These are phyloP conservation scores for Discostella stelligeroides DNA, from an alignment of 108 stramenopile species.

Conservation along the genomic window DNA sequence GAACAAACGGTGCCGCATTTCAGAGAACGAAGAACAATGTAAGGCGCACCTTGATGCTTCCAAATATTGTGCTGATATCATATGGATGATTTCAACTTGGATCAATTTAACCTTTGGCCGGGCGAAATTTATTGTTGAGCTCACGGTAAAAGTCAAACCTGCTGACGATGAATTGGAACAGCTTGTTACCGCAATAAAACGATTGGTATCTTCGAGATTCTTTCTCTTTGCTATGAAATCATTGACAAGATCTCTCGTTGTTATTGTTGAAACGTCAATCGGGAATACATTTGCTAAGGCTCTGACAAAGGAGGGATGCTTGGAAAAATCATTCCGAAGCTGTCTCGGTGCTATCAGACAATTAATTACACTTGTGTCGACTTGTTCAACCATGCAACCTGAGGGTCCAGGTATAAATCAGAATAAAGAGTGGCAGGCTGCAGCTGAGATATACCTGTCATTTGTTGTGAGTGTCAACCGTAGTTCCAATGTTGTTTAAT, in stretches of 20 bases:
- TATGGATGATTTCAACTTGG: constrained; percentile 26
- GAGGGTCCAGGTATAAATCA: not conserved
- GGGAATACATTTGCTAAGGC: constrained; percentile 7
- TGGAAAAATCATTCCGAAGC: constrained; percentile 30
- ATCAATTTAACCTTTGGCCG: constrained; percentile 26
- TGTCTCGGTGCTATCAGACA: constrained; percentile 30
- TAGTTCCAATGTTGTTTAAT: not conserved
- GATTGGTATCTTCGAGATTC: constrained; percentile 13
- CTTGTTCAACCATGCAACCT: constrained; percentile 2
- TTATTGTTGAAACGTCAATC: constrained; percentile 20
- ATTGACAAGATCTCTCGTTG: constrained; percentile 22
- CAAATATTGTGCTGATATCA: constrained; percentile 22
- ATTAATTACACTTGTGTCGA: constrained; percentile 9
- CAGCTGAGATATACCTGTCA: not conserved
- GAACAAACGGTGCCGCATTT: constrained; percentile 11
- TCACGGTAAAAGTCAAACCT: constrained; percentile 1
- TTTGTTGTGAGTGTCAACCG: constrained; percentile 6
- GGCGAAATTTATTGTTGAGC: constrained; percentile 14
- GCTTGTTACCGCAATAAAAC: constrained; percentile 17
- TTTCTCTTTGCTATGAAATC: constrained; percentile 25
- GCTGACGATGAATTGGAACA: not conserved
- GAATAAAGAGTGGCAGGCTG: not conserved
- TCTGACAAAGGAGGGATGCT: constrained; percentile 5
- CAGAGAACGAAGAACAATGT: constrained; percentile 9
- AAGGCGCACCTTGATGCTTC: constrained; percentile 15